Evolutionary conservation across 441 rosid species (phyloP), one percentile per base, ranked within the genome.

Genomic region (Oxalis stricta): DNA sequence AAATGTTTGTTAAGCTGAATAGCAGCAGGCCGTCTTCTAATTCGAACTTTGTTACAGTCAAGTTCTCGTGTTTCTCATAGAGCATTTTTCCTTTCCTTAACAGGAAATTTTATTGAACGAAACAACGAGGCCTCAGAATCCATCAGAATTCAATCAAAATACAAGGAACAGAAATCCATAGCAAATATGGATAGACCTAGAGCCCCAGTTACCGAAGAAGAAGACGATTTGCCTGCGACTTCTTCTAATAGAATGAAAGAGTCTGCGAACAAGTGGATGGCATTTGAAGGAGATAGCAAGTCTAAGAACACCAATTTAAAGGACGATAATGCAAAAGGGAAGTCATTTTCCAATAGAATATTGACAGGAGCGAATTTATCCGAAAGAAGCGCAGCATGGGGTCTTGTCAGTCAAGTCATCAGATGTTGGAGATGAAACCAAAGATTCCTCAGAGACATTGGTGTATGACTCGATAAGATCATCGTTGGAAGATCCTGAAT

Each of bases 321-420:
- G 9, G 28, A 31, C 11, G 59, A 50, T 17, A 35, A 23, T 16
- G 14, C 55, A 28, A 46, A 21, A 14, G 36, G 54, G 15, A 38
- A 20, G 48, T 2, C 56, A 2, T 11, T 51, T 38, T 18, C 39
- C 23, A 46, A 33, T 12, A 30, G 20, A 7, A 52, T 60, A 49
- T 32, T 70, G 33, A 59, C 71, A 0, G 84, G 50, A 40, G 72
- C 88, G 2, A 80, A 42, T 55, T 55, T 88, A 43, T 79, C 46
- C 7, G 79, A 77, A 52, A 73, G 97, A 66, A 53, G 85, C 1
- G 93, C 89, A 18, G 95, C 78, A 54, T 87, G 97, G 97, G 97
- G 97, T 17, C 60, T 84, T 6, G 65, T 63, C 5, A 24, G 23
- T 22, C 36, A 53, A 16, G 36, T 21, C 61, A 2, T 60, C 65